A percentile compares a stretch with the other conserved stretches of the same genome.
phyloP scores from a whole-genome alignment of 1,284 basidiomycete genomes.

The Leccinum ponderosum region DNA sequence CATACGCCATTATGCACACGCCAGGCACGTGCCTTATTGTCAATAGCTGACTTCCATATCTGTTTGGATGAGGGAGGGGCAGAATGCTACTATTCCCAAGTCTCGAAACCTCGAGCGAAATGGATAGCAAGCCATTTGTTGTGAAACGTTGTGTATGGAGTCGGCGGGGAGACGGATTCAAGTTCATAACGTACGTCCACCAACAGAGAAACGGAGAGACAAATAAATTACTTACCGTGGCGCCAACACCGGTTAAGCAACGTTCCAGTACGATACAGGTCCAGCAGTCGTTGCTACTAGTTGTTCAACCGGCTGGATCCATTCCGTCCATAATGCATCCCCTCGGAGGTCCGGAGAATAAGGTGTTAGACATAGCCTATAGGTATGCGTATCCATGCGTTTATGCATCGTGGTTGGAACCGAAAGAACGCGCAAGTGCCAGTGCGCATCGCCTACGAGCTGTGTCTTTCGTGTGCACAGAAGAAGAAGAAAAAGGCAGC shows the following conservation, averaged over 20 bases:
- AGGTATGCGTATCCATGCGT: constrained; percentile 9
- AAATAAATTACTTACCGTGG: background rate
- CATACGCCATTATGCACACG: background rate
- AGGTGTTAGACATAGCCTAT: background rate
- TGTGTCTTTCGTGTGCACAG: constrained; percentile 7
- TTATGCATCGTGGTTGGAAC: background rate
- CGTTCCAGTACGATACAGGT: background rate
- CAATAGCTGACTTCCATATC: background rate
- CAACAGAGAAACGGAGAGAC: background rate
- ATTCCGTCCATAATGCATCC: constrained; percentile 1
- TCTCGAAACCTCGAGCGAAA: background rate
- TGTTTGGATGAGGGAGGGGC: background rate
- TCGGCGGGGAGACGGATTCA: background rate
- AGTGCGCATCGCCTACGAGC: background rate
- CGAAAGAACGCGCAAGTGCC: background rate
- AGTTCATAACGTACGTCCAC: background rate
- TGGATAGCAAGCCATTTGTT: background rate
- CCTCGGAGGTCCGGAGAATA: constrained; percentile 27
- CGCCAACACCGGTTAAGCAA: background rate
- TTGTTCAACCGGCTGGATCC: background rate
- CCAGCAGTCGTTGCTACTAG: background rate
- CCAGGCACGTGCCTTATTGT: background rate
- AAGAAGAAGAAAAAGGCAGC: background rate
- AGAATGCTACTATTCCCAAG: no score
- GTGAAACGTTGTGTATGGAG: background rate